Conservation (phyloP, 208 protist genomes). For the Trichomonas tenax region DNA sequence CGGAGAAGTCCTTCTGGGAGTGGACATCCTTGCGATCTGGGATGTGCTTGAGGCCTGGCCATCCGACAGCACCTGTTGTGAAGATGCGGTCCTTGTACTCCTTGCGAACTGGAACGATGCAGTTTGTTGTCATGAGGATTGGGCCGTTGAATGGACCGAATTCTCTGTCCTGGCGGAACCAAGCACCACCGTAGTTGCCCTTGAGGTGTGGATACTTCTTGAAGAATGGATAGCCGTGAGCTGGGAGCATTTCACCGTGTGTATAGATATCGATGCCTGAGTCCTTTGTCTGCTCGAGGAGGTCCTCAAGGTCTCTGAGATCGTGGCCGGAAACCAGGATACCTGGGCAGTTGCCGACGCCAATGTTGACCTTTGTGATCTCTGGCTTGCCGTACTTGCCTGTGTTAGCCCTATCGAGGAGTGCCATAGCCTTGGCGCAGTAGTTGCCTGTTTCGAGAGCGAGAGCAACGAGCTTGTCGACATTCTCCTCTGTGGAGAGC, state of each 20-base stretch:
- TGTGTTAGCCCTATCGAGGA: slow-evolving; percentile 29
- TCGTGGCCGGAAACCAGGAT: slow-evolving; percentile 61
- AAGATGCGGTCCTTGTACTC: slow-evolving; percentile 55
- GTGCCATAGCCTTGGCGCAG: not conserved
- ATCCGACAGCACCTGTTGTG: slow-evolving; percentile 43
- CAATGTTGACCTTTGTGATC: slow-evolving; percentile 35
- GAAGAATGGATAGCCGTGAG: slow-evolving; percentile 57
- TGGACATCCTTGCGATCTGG: not conserved
- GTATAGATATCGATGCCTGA: slow-evolving; percentile 62
- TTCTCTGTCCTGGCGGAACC: slow-evolving; percentile 55
- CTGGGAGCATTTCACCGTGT: slow-evolving; percentile 67
- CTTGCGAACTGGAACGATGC: slow-evolving; percentile 47
- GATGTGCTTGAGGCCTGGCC: slow-evolving; percentile 35
- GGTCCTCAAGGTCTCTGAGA: slow-evolving; percentile 43
- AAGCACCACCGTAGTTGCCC: slow-evolving; percentile 53
- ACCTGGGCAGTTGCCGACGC: slow-evolving; percentile 40
- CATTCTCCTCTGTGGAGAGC: not conserved
- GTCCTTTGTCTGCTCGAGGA: slow-evolving; percentile 43
- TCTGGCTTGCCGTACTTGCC: slow-evolving; percentile 39
- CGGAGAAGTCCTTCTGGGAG: not conserved
- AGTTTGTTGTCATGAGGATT: slow-evolving; percentile 74
- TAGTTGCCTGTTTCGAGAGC: not conserved
- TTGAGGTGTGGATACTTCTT: slow-evolving; percentile 46
- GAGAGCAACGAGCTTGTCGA: not conserved
- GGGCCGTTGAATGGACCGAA: slow-evolving; percentile 57